Base-by-base conservation (phyloP, 805 yeast species). In the Tetrapisispora namnaoensis region DNA sequence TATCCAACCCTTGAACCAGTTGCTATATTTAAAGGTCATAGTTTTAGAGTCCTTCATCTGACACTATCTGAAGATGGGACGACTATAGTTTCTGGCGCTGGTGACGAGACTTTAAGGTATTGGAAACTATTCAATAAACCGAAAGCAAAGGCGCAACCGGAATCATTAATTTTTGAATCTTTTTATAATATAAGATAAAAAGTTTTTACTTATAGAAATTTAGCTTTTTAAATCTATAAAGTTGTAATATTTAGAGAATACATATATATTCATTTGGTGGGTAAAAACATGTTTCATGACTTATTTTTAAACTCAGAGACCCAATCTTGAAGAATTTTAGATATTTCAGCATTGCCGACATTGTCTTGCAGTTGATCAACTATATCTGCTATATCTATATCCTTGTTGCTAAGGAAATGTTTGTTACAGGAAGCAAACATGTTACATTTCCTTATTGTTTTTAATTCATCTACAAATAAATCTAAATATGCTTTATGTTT, bases 51-150 rank as follows among this genome's bases (percentile, higher is more conserved):
- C 13, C 71, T 93, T 45, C 93, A 93, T 63, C 71, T 93, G 56
- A 79, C 96, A 4, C 73, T 91, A 69, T 85, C 95, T 18, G 96
- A 97, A 0, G 98, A 93, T 68, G 99, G 99, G 0, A 89, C 87
- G 53, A 89, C 97, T 0, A 84, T 93, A 14, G 99, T 91, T 2
- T 90, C 99, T 0, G 99, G 99, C 1, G 97, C 99, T 1, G 99
- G 98, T 4, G 99, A 93, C 68, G 99, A 93, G 66, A 93, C 99
- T 0, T 70, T 93, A 49, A 68, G 99, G 54, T 87, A 93, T 63
- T 93, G 99, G 99, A 89, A 88, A 57, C 85, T 90, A 1, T 93
- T 90, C 69, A 95, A 87, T 51, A 86, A 83, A 63, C 79, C 75
- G 51, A 81, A 77, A 56, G 69, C 70, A 45, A 82, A 78, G 49